Evolutionary conservation across 225 moss, liverwort and hornwort species (phyloP), one percentile per base, ranked within the genome.

Genomic region (Pleurozium schreberi): DNA sequence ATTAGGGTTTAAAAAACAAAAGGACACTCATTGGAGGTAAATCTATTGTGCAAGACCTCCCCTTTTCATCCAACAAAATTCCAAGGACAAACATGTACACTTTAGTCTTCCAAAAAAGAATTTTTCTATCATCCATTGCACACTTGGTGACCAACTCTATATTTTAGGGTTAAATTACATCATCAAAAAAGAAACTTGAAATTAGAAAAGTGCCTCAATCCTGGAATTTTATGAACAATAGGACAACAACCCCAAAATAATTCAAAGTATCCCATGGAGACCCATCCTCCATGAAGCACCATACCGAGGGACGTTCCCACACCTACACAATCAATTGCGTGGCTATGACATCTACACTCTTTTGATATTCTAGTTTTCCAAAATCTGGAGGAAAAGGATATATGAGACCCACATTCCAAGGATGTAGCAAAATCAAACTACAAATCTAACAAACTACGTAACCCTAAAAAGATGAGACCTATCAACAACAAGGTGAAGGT

Each of bases 401-500:
- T 8, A 20, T 6, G 2, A 71, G 59, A 85, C 40, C 18, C 22
- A 52, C 22, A 40, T n/a, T 78, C 57, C n/a, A 78, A 7, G n/a
- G 40, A 84, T 53, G 19, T 8, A 53, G n/a, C 30, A 40, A 30
- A 36, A n/a, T 25, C 50, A 52, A n/a, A n/a, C n/a, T 34, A 50
- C 52, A n/a, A 53, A 40, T 28, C 10, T 42, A 84, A 30, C 55
- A 22, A 43, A 23, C 42, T 31, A 11, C 57, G 25, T 33, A 5
- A 10, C 12, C 28, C n/a, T 40, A 17, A 18, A 59, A 28, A 1
- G 18, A 58, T 28, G 59, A 80, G n/a, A 59, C 18, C 11, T 40
- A 2, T 11, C 18, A 10, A 1, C 17, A 20, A n/a, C n/a, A n/a
- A n/a, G n/a, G n/a, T n/a, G n/a, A n/a, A 18, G 2, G 6, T 6